Conservation (phyloP, 2,329 filamentous ascomycete species). For the Cladophialophora bantiana region DNA sequence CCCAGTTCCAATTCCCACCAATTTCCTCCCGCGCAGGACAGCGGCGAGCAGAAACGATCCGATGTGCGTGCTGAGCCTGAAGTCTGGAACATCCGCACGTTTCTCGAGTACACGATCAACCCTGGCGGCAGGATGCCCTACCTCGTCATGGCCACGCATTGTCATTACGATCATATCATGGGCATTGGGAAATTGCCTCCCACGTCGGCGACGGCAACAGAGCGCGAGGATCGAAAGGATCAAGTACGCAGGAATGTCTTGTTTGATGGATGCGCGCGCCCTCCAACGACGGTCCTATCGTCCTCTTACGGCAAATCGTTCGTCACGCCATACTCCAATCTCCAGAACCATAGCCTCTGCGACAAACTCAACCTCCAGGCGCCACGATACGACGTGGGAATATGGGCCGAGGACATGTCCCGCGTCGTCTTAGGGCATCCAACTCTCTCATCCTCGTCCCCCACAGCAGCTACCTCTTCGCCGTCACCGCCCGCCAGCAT, state of each 20-base stretch:
- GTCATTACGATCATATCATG: slow-evolving; percentile 46
- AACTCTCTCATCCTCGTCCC: neutral
- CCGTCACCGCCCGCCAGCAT: neutral
- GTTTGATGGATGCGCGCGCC: neutral
- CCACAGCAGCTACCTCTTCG: neutral
- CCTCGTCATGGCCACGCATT: slow-evolving; percentile 37
- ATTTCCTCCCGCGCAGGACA: neutral
- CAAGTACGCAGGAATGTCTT: neutral
- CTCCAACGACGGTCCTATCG: slow-evolving; percentile 31
- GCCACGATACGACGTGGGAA: slow-evolving; percentile 32
- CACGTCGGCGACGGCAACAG: neutral
- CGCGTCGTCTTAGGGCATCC: slow-evolving; percentile 14
- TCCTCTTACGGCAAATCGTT: slow-evolving; percentile 34
- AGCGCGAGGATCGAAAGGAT: neutral
- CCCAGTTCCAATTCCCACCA: slow-evolving; percentile 4
- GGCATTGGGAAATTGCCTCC: slow-evolving; percentile 38
- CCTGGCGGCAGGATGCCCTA: slow-evolving; percentile 34
- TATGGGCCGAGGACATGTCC: slow-evolving; percentile 34
- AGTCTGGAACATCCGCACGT: slow-evolving; percentile 35
- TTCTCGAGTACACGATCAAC: slow-evolving; percentile 37
- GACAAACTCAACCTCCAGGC: slow-evolving; percentile 28
- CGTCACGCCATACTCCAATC: slow-evolving; percentile 35
- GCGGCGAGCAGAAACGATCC: neutral
- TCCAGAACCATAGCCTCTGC: slow-evolving; percentile 38
- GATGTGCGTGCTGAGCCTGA: slow-evolving; percentile 8